Percentiles rank a stretch among this genome's conserved stretches.
These are phyloP conservation scores for Pestalotiopsis sp. DNA, from an alignment of 2,329 filamentous ascomycete species.

Conservation along the genomic window DNA sequence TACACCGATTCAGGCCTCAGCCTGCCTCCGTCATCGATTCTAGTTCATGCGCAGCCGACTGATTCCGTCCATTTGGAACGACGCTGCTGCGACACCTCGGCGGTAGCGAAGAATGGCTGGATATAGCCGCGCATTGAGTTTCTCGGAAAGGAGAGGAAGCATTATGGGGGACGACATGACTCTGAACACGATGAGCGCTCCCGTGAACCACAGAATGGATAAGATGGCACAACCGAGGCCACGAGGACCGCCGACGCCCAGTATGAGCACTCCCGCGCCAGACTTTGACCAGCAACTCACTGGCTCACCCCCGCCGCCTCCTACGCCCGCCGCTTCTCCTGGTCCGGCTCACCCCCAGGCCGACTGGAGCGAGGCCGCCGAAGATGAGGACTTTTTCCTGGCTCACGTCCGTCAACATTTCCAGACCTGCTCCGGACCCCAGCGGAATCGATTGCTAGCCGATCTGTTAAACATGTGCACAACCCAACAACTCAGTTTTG, in stretches of 20 bases:
- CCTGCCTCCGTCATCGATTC: background rate
- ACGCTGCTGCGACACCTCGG: background rate
- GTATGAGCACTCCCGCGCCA: conserved; percentile 65
- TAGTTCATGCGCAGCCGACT: background rate
- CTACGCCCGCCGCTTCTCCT: conserved; percentile 67
- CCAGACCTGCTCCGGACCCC: conserved; percentile 71
- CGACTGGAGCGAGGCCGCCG: conserved; percentile 77
- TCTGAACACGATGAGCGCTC: conserved; percentile 48
- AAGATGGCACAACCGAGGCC: conserved; percentile 55
- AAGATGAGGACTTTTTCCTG: conserved; percentile 82
- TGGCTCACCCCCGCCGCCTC: conserved; percentile 64
- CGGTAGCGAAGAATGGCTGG: conserved; percentile 37
- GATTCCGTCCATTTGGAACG: background rate
- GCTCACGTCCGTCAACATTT: conserved; percentile 81
- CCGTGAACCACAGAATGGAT: conserved; percentile 50
- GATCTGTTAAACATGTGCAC: conserved; percentile 93
- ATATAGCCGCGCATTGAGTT: conserved; percentile 56
- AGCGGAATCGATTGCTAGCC: conserved; percentile 80
- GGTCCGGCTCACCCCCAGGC: conserved; percentile 63
- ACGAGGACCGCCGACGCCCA: conserved; percentile 66
- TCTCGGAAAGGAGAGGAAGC: conserved; percentile 64
- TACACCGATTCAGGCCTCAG: background rate
- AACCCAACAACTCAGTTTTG: conserved; percentile 92
- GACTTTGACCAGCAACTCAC: conserved; percentile 65
- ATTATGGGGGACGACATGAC: conserved; percentile 59